phyloP scores from a whole-genome alignment of 257 asterid genomes.

The Fraxinus quadrangulata region DNA sequence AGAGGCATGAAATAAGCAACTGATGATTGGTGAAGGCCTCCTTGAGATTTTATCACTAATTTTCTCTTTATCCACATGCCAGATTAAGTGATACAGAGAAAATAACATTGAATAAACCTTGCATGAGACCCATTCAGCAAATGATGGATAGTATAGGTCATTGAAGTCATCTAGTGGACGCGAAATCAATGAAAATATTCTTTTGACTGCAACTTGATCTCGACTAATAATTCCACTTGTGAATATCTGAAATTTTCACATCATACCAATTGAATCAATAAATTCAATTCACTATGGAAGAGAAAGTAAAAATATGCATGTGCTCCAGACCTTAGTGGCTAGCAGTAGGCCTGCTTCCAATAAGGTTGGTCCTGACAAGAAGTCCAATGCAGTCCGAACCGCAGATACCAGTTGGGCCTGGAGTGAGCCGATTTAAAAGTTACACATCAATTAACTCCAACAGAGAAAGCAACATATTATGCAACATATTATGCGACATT shows the following conservation, averaged over 20 bases:
- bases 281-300: constrained; percentile 21
- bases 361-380: constrained; percentile 76
- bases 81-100: constrained; percentile 26
- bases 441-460: constrained; percentile 18
- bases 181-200: constrained; percentile 94
- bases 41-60: constrained; percentile 11
- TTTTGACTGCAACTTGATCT: constrained; percentile 91
- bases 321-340: constrained; percentile 75
- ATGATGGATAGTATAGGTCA: constrained; percentile 90
- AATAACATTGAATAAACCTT: constrained; percentile 56
- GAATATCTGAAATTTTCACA: constrained; percentile 69
- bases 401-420: constrained; percentile 98
- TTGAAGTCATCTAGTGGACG: constrained; percentile 91
- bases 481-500: no score
- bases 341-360: constrained; percentile 94
- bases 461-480: constrained; percentile 16
- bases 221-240: constrained; percentile 92
- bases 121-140: constrained; percentile 99
- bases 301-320: constrained; percentile 16
- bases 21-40: constrained; percentile 27
- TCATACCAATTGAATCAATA: constrained; percentile 33
- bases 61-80: constrained; percentile 19
- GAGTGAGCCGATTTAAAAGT: constrained; percentile 22
- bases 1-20: constrained; percentile 29
- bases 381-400: constrained; percentile 92